Evolutionary conservation across 2,329 filamentous ascomycete species (phyloP).

Genomic region (Proliferodiscus dingleyae): DNA sequence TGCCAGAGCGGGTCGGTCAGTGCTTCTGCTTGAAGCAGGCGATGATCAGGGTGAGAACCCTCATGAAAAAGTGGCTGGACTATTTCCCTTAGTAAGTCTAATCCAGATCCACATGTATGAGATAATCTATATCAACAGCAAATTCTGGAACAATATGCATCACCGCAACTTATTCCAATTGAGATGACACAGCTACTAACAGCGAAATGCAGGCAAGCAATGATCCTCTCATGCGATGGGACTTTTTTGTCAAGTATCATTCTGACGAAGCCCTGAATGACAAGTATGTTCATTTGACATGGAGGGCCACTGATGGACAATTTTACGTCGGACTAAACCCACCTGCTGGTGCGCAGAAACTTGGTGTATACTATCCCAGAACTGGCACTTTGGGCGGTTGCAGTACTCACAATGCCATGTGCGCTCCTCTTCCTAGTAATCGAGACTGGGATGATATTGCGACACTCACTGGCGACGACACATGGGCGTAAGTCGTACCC

Average conservation of each 20-base stretch:
- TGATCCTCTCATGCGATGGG: conserved; percentile 45
- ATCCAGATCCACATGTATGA: conserved; percentile 14
- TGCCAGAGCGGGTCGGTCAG: conserved; percentile 46
- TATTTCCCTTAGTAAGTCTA: conserved; percentile 37
- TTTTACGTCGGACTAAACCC: conserved; percentile 24
- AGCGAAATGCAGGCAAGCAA: conserved; percentile 22
- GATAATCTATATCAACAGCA: no score
- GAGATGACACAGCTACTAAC: no score
- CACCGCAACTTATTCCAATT: no score
- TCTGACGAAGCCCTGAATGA: conserved; percentile 5
- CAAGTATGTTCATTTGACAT: conserved; percentile 28
- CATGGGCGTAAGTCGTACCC: conserved; percentile 17
- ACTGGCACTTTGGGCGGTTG: conserved; percentile 30
- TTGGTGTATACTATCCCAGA: conserved; percentile 29
- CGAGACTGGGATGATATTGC: conserved; percentile 23
- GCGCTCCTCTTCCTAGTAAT: conserved; percentile 17
- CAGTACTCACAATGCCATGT: conserved; percentile 20
- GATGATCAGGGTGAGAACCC: conserved; percentile 42
- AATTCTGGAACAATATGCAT: no score
- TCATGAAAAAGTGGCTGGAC: conserved; percentile 44
- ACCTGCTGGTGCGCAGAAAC: conserved; percentile 20
- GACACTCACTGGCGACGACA: conserved; percentile 20
- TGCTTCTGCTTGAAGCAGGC: conserved; percentile 50
- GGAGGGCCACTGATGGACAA: conserved; percentile 30
- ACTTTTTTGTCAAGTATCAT: conserved; percentile 35